A percentile compares a stretch with the other conserved stretches of the same genome.
phyloP scores from a whole-genome alignment of 2,329 filamentous ascomycete species.

The Raffaelea deltoideospora region DNA sequence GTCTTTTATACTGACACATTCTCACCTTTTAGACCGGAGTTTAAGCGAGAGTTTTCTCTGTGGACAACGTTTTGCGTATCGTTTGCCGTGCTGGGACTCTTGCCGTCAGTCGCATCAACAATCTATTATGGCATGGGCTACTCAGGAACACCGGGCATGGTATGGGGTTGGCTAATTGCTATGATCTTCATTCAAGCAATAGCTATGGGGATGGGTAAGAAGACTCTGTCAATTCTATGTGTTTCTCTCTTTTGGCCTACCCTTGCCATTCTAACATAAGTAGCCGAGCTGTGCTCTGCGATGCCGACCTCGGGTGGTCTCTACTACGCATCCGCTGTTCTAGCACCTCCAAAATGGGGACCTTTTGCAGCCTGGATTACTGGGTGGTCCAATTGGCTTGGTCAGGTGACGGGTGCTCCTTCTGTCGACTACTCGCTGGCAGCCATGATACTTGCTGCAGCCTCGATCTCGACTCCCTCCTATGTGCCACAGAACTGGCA shows the following conservation, averaged over 20 bases:
- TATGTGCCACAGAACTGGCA: conserved; percentile 53
- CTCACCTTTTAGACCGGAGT: conserved; percentile 21
- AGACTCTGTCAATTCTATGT: too few species aligned
- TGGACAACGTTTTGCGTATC: conserved; percentile 64
- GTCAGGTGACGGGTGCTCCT: conserved; percentile 50
- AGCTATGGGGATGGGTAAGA: conserved; percentile 44
- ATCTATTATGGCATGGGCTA: conserved; percentile 52
- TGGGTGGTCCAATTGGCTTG: conserved; percentile 56
- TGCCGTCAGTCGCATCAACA: conserved; percentile 58
- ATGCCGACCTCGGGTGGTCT: conserved; percentile 62
- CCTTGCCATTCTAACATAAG: not conserved
- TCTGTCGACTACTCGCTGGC: conserved; percentile 52
- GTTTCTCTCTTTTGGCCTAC: too few species aligned
- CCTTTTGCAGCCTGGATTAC: conserved; percentile 55
- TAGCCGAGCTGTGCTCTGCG: conserved; percentile 50
- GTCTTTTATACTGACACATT: not conserved
- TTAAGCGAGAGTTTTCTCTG: conserved; percentile 51
- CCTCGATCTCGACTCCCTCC: conserved; percentile 49
- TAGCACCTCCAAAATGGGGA: conserved; percentile 50
- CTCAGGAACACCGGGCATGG: conserved; percentile 44
- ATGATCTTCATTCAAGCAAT: conserved; percentile 60
- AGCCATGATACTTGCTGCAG: conserved; percentile 57
- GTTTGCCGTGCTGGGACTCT: conserved; percentile 55
- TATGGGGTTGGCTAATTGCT: conserved; percentile 62
- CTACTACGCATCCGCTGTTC: conserved; percentile 59